A percentile compares a stretch with the other conserved stretches of the same genome.
Evolutionary conservation across 345 rosid species (phyloP).

Genomic region (Alliaria petiolata): DNA sequence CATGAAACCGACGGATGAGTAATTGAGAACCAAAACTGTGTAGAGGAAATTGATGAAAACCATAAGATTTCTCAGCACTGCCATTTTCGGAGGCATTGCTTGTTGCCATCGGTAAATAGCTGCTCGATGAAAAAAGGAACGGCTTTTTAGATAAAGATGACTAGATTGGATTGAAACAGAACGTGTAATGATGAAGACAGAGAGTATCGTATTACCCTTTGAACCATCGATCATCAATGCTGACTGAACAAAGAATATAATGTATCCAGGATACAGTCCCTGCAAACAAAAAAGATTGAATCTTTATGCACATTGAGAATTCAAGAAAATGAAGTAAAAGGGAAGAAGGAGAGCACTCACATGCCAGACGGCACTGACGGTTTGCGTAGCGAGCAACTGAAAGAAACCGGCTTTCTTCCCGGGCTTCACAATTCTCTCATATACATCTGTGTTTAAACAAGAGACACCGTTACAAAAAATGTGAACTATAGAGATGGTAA

Average conservation of each 20-base stretch:
- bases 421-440: conserved; percentile 67
- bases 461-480: neutral
- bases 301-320: neutral
- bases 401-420: conserved; percentile 82
- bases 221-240: conserved; percentile 97
- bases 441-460: conserved; percentile 46
- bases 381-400: conserved; percentile 91
- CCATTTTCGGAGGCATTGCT: conserved; percentile 54
- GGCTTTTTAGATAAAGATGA: neutral
- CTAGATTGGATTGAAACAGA: neutral
- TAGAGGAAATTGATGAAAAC: conserved; percentile 58
- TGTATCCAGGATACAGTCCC: conserved; percentile 96
- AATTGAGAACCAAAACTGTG: conserved; percentile 72
- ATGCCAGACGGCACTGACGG: conserved; percentile 95
- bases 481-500: neutral
- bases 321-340: too few species aligned
- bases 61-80: conserved; percentile 44
- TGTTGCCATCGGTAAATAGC: conserved; percentile 92
- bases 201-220: conserved; percentile 46
- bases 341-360: conserved; percentile 46
- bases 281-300: conserved; percentile 24
- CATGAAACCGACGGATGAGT: conserved; percentile 90
- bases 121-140: conserved; percentile 33
- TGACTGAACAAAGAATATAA: conserved; percentile 89
- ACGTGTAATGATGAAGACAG: neutral